These are phyloP conservation scores for Boletus speciosus DNA, from an alignment of 768 basidiomycete genomes.

Conservation along the genomic window DNA sequence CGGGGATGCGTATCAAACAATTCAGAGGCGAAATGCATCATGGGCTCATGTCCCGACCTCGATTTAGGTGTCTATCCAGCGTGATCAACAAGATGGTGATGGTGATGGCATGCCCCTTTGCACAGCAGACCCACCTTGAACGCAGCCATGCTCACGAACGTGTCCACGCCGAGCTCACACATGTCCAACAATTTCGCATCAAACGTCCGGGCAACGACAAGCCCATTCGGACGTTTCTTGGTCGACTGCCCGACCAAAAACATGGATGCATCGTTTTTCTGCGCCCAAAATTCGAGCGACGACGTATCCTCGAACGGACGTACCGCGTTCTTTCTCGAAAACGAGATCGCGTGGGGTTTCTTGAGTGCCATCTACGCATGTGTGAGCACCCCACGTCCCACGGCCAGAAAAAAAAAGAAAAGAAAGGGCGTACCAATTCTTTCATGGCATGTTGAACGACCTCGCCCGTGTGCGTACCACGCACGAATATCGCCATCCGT, in stretches of 20 bases:
- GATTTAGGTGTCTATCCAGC: conserved; percentile 67
- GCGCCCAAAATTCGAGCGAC: conserved; percentile 88
- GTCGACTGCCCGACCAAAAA: conserved; percentile 89
- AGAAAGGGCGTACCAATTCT: conserved; percentile 64
- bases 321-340: conserved; percentile 89
- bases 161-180: conserved; percentile 89
- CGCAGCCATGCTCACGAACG: conserved; percentile 70
- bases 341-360: conserved; percentile 84
- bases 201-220: conserved; percentile 85
- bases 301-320: conserved; percentile 83
- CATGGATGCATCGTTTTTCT: conserved; percentile 91
- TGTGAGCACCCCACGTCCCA: not conserved
- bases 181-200: conserved; percentile 87
- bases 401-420: too few relatives aligned
- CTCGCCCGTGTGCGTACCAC: conserved; percentile 83
- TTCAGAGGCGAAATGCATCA: conserved; percentile 95
- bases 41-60: conserved; percentile 82
- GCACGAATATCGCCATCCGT: conserved; percentile 86
- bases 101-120: not conserved
- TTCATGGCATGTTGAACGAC: conserved; percentile 77
- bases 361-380: conserved; percentile 82
- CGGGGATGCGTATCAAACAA: conserved; percentile 94
- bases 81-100: not conserved
- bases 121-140: conserved; percentile 62
- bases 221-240: conserved; percentile 89